Conservation (phyloP, 768 basidiomycete species). For the Phlebiopsis flavidoalba region DNA sequence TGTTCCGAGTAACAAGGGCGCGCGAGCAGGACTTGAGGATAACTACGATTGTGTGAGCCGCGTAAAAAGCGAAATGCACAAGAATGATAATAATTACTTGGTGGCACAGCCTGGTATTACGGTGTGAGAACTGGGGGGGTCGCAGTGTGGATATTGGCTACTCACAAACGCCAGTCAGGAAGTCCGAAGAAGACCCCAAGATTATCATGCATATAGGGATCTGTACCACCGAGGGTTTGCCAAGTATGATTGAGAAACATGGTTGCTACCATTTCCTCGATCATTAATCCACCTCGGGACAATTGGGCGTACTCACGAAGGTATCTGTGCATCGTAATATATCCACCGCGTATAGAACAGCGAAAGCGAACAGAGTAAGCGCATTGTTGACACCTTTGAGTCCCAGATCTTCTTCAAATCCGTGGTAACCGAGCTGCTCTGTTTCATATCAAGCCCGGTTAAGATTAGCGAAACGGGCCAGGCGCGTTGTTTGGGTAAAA, state of each 20-base stretch:
- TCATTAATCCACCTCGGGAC: background rate
- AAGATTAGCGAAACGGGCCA: background rate
- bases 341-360: slow-evolving; percentile 65
- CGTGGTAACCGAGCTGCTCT: slow-evolving; percentile 71
- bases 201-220: slow-evolving; percentile 61
- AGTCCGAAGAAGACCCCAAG: slow-evolving; percentile 54
- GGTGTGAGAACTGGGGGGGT: too few species aligned
- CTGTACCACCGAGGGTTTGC: slow-evolving; percentile 64
- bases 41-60: slow-evolving; percentile 25
- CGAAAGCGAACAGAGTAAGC: slow-evolving; percentile 59
- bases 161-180: slow-evolving; percentile 40
- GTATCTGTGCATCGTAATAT: slow-evolving; percentile 78
- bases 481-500: too few species aligned
- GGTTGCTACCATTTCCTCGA: slow-evolving; percentile 40
- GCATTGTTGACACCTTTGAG: slow-evolving; percentile 61
- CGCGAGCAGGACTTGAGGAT: slow-evolving; percentile 53
- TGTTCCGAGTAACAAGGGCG: slow-evolving; percentile 77
- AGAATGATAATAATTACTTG: slow-evolving; percentile 13
- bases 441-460: background rate
- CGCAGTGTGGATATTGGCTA: too few species aligned
- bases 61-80: background rate
- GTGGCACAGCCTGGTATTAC: slow-evolving; percentile 12
- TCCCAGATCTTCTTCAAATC: slow-evolving; percentile 64
- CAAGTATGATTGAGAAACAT: slow-evolving; percentile 64
- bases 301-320: slow-evolving; percentile 44